phyloP scores from a whole-genome alignment of 345 rosid species.

The Dipteronia dyeriana region DNA sequence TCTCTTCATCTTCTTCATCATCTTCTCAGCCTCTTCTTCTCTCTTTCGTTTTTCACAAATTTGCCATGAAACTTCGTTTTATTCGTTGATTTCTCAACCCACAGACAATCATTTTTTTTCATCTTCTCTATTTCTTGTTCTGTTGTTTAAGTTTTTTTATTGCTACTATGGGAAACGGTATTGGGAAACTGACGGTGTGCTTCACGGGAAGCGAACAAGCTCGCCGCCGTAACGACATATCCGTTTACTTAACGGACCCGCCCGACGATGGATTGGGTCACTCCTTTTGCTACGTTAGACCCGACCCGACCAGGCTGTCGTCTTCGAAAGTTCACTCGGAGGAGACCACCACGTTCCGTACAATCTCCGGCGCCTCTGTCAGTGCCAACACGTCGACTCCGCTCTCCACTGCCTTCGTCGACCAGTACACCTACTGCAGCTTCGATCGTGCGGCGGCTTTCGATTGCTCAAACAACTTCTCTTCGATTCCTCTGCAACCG shows the following conservation, averaged over 20 bases:
- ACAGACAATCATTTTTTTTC: background rate
- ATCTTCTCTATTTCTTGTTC: background rate
- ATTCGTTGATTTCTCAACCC: background rate
- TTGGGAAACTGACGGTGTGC: constrained; percentile 68
- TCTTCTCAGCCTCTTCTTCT: background rate
- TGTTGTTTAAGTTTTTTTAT: no score
- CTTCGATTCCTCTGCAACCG: constrained; percentile 90
- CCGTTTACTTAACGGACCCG: constrained; percentile 50
- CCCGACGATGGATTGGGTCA: constrained; percentile 90
- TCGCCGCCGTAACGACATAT: constrained; percentile 46
- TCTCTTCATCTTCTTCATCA: constrained; percentile 14
- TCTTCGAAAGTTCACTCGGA: constrained; percentile 89
- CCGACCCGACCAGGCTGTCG: constrained; percentile 62
- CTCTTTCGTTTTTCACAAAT: constrained; percentile 14
- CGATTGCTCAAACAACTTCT: constrained; percentile 84
- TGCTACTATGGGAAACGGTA: constrained; percentile 75
- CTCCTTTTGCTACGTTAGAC: constrained; percentile 88
- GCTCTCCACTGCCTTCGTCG: constrained; percentile 77
- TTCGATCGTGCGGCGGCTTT: constrained; percentile 85
- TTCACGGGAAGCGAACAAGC: constrained; percentile 60
- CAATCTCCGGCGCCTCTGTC: constrained; percentile 95
- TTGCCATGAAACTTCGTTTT: constrained; percentile 28
- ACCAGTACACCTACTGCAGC: constrained; percentile 58
- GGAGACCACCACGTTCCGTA: constrained; percentile 75
- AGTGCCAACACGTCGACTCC: constrained; percentile 96